Evolutionary conservation across 1,284 basidiomycete genomes (phyloP).

Genomic region (Neolentinus lepideus): DNA sequence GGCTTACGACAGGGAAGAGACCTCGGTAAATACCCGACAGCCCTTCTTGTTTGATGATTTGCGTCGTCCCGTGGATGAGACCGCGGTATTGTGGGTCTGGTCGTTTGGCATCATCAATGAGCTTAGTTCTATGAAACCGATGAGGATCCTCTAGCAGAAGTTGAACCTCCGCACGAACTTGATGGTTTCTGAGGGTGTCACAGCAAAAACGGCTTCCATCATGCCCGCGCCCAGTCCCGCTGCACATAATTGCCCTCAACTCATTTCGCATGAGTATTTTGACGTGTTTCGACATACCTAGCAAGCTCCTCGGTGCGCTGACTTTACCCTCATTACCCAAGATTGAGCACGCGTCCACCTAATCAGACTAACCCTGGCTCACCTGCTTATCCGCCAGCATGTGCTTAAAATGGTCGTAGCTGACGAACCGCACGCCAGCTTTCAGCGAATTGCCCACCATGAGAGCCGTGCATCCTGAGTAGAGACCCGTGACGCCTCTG

Average conservation of each 20-base stretch:
- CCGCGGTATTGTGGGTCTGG: slow-evolving; percentile 82
- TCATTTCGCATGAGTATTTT: too few relatives aligned
- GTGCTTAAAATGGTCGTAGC: slow-evolving; percentile 91
- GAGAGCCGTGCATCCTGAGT: slow-evolving; percentile 83
- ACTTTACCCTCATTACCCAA: slow-evolving; percentile 72
- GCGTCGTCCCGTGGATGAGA: slow-evolving; percentile 79
- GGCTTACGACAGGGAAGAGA: slow-evolving; percentile 84
- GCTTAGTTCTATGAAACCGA: slow-evolving; percentile 73
- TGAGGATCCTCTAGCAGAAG: not conserved
- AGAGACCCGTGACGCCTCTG: slow-evolving; percentile 73
- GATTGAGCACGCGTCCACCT: slow-evolving; percentile 5
- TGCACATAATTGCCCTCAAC: slow-evolving; percentile 19
- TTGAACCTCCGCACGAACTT: slow-evolving; percentile 53
- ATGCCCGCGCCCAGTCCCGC: slow-evolving; percentile 95
- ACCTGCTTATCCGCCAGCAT: slow-evolving; percentile 81
- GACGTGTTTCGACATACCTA: slow-evolving; percentile 42
- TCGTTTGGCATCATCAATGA: slow-evolving; percentile 91
- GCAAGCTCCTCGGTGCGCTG: slow-evolving; percentile 74
- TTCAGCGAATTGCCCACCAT: slow-evolving; percentile 88
- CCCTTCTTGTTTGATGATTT: slow-evolving; percentile 85
- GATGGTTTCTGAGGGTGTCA: slow-evolving; percentile 97
- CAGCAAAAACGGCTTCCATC: slow-evolving; percentile 91
- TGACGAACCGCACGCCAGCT: slow-evolving; percentile 92
- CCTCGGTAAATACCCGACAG: slow-evolving; percentile 84
- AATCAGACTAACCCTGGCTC: too few relatives aligned